These are phyloP conservation scores for Malassezia obtusa DNA, from an alignment of 1,284 basidiomycete genomes.

Conservation along the genomic window DNA sequence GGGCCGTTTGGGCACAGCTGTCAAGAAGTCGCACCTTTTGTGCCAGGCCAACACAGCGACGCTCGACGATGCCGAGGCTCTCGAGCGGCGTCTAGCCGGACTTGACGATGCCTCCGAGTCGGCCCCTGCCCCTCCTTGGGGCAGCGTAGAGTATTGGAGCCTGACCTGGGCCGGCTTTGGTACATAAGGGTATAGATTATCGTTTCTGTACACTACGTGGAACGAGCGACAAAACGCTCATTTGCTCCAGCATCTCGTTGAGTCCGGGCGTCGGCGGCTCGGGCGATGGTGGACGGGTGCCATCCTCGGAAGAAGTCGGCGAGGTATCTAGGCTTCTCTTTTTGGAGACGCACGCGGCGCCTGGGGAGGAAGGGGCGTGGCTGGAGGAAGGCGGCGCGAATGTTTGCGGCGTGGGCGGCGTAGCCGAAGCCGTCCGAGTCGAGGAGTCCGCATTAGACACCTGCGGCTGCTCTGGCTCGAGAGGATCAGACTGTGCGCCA, in stretches of 20 bases:
- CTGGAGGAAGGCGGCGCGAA: too few relatives aligned
- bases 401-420: too few relatives aligned
- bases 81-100: background rate
- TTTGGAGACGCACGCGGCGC: too few relatives aligned
- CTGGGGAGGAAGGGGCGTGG: too few relatives aligned
- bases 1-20: constrained; percentile 87
- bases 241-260: background rate
- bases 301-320: too few relatives aligned
- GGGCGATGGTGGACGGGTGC: background rate
- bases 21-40: constrained; percentile 88
- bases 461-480: too few relatives aligned
- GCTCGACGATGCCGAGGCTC: constrained; percentile 4
- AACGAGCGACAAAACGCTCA: background rate
- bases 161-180: constrained; percentile 47
- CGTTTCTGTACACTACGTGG: background rate
- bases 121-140: constrained; percentile 14
- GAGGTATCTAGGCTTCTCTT: too few relatives aligned
- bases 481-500: too few relatives aligned
- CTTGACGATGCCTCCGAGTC: constrained; percentile 1
- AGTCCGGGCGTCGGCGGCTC: background rate
- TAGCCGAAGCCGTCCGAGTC: too few relatives aligned
- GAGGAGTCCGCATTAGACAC: too few relatives aligned
- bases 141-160: constrained; percentile 31
- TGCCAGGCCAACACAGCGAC: constrained; percentile 52
- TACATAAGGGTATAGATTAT: constrained; percentile 19